phyloP scores from a whole-genome alignment of 2,329 filamentous ascomycete species.

The Diaporthe sp. region DNA sequence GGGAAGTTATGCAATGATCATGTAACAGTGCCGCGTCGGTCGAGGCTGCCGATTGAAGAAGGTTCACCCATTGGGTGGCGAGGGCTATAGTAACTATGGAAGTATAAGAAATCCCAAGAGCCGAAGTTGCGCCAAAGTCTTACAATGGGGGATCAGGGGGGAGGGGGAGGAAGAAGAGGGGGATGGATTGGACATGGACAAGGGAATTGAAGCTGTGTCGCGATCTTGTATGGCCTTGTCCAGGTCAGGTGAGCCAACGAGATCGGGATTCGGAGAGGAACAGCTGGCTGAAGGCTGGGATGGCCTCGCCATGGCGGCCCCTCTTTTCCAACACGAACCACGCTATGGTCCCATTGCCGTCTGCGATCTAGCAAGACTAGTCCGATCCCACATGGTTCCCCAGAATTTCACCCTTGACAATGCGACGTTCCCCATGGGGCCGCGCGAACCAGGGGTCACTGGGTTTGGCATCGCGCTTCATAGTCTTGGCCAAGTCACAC shows the following conservation, averaged over 20 bases:
- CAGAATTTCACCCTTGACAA: constrained; percentile 27
- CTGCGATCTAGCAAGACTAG: constrained; percentile 25
- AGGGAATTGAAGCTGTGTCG: background rate
- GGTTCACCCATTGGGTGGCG: constrained; percentile 25
- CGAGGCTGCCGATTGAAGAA: constrained; percentile 18
- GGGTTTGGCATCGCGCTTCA: constrained; percentile 26
- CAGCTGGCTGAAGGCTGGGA: background rate
- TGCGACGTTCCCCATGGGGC: constrained; percentile 25
- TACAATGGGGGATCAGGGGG: constrained; percentile 3
- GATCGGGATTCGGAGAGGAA: constrained; percentile 25
- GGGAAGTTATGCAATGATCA: constrained; percentile 11
- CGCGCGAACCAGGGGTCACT: constrained; percentile 14
- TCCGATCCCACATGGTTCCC: constrained; percentile 31
- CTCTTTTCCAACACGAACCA: constrained; percentile 20
- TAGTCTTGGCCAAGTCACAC: constrained; percentile 17
- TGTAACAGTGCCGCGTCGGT: constrained; percentile 19
- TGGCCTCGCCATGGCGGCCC: constrained; percentile 25
- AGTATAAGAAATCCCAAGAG: constrained; percentile 23
- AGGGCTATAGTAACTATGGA: background rate
- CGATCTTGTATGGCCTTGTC: constrained; percentile 9
- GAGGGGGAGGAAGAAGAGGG: background rate
- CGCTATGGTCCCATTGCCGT: constrained; percentile 2
- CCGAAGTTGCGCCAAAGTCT: constrained; percentile 13
- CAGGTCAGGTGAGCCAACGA: constrained; percentile 19
- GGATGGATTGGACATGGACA: background rate